Evolutionary conservation across 371 early-diverging fungal genomes (phyloP).

Genomic region (Batrachochytrium dendrobatidis): DNA sequence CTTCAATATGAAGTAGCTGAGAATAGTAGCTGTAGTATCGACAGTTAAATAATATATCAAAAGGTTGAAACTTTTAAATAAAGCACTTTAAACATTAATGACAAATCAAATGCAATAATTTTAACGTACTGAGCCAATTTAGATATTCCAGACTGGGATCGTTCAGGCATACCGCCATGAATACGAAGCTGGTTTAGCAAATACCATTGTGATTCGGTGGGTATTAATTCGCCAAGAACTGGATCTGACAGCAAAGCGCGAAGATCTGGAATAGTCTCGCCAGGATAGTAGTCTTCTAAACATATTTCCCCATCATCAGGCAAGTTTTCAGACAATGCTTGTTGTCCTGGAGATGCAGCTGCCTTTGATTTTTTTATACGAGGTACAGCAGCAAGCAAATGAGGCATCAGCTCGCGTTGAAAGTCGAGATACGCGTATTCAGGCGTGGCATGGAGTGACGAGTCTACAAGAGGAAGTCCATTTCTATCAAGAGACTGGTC

Average conservation of each 20-base stretch:
- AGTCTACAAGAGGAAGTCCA: background rate
- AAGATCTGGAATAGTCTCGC: constrained; percentile 5
- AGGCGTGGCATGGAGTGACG: background rate
- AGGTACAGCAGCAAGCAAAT: background rate
- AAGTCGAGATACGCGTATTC: constrained; percentile 2
- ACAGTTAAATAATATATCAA: background rate
- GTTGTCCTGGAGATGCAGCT: background rate
- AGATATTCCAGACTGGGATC: constrained; percentile 36
- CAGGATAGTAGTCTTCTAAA: background rate
- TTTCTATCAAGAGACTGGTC: background rate
- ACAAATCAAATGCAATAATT: constrained; percentile 3
- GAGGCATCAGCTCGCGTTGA: background rate
- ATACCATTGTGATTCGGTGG: constrained; percentile 41
- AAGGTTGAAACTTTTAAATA: background rate
- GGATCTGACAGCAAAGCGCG: constrained; percentile 14
- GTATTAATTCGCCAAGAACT: constrained; percentile 19
- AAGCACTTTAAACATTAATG: background rate
- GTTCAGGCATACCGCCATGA: constrained; percentile 47
- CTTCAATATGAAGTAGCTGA: constrained; percentile 35
- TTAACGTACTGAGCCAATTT: constrained; percentile 32
- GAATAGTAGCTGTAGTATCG: constrained; percentile 34
- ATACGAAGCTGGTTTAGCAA: constrained; percentile 42
- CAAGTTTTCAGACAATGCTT: no score
- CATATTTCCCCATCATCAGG: background rate
- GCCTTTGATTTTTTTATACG: background rate